Conservation (phyloP, 768 basidiomycete genomes). For the Tricholoma saponaceum region DNA sequence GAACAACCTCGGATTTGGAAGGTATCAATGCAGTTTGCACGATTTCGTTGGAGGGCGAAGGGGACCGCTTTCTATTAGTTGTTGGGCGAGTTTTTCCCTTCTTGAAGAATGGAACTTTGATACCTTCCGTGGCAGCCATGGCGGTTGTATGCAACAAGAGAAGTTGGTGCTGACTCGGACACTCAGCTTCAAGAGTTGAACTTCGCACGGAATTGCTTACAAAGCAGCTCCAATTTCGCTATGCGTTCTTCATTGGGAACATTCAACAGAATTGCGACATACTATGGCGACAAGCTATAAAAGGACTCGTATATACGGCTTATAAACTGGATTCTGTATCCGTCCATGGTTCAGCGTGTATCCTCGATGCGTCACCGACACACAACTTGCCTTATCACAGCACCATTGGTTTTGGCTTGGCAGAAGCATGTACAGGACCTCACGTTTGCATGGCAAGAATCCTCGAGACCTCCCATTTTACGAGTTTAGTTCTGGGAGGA, state of each 20-base stretch:
- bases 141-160: conserved; percentile 10
- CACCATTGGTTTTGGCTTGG: no score
- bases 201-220: background rate
- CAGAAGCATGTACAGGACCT: no score
- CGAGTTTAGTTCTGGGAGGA: no score
- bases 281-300: no score
- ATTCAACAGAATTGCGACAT: background rate
- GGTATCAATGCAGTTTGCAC: conserved; percentile 21
- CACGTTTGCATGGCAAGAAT: no score
- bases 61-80: conserved; percentile 71
- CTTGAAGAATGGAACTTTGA: conserved; percentile 85
- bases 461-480: no score
- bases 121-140: conserved; percentile 35
- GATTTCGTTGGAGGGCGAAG: conserved; percentile 41
- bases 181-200: background rate
- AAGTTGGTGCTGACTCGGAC: background rate
- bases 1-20: conserved; percentile 66
- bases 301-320: no score
- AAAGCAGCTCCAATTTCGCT: background rate
- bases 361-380: no score
- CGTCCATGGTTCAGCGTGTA: no score
- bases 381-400: no score
- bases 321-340: no score
- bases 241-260: background rate
- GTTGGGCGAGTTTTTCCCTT: conserved; percentile 73